Conservation (phyloP, 2,329 filamentous ascomycete genomes). For the Diaporthe nobilis region DNA sequence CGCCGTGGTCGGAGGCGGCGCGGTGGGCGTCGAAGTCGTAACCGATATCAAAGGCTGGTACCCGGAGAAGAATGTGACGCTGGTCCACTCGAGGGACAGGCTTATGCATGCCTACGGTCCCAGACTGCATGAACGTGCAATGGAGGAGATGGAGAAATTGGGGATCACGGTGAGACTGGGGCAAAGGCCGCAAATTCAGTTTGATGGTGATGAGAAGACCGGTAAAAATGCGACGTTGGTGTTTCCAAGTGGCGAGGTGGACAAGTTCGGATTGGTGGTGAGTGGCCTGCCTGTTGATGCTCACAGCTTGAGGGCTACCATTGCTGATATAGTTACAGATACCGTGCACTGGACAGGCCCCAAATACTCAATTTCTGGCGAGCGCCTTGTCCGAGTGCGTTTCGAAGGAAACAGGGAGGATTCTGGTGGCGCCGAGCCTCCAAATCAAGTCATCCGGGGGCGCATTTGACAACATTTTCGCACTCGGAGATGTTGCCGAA, state of each 20-base stretch:
- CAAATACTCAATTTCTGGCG: constrained; percentile 65
- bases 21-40: constrained; percentile 73
- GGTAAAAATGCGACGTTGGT: constrained; percentile 66
- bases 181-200: constrained; percentile 60
- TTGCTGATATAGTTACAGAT: constrained; percentile 56
- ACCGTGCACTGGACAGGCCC: constrained; percentile 71
- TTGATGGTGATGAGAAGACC: constrained; percentile 54
- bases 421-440: constrained; percentile 69
- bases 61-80: constrained; percentile 67
- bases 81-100: constrained; percentile 69
- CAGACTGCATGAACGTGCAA: constrained; percentile 55
- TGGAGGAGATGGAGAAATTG: constrained; percentile 59
- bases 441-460: constrained; percentile 64
- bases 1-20: constrained; percentile 70
- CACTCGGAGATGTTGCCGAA: constrained; percentile 75
- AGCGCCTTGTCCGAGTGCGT: constrained; percentile 60
- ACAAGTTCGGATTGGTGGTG: constrained; percentile 11
- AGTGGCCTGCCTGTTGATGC: constrained; percentile 28
- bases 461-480: constrained; percentile 67
- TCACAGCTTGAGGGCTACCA: constrained; percentile 7
- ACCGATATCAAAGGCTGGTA: constrained; percentile 70
- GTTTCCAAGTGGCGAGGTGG: neutral
- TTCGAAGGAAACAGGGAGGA: constrained; percentile 59
- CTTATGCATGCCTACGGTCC: constrained; percentile 68
- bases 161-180: constrained; percentile 54